Conservation (phyloP, 768 basidiomycete genomes). For the Lentinus tigrinus region DNA sequence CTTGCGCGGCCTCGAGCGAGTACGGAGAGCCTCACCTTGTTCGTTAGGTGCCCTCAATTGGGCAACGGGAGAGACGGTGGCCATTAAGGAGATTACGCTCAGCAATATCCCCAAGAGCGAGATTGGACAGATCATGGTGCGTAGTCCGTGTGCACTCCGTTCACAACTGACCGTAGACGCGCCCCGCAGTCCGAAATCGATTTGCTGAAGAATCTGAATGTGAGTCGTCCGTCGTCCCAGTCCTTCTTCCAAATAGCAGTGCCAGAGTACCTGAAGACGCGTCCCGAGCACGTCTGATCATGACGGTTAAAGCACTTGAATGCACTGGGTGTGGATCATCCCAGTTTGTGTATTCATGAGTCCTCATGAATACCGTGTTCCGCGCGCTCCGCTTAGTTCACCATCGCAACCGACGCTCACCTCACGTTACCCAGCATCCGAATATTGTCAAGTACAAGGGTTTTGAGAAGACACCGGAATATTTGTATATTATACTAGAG, state of each 20-base stretch:
- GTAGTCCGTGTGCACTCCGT: slow-evolving; percentile 15
- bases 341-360: no score
- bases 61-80: slow-evolving; percentile 97
- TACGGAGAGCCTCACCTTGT: background rate
- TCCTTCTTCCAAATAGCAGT: background rate
- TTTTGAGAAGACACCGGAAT: slow-evolving; percentile 92
- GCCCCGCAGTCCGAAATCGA: slow-evolving; percentile 86
- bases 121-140: slow-evolving; percentile 95
- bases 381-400: background rate
- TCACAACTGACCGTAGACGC: background rate
- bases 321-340: no score
- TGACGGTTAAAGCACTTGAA: no score
- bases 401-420: background rate
- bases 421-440: slow-evolving; percentile 57
- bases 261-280: background rate
- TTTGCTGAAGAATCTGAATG: slow-evolving; percentile 93
- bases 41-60: slow-evolving; percentile 80
- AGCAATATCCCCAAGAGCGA: slow-evolving; percentile 92
- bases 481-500: slow-evolving; percentile 96
- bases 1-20: background rate
- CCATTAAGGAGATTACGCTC: slow-evolving; percentile 96
- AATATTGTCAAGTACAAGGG: slow-evolving; percentile 99
- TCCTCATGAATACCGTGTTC: no score
- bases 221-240: slow-evolving; percentile 35
- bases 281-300: background rate